Percentiles rank a stretch among this genome's conserved stretches.
phyloP scores from a whole-genome alignment of 371 early-diverging fungal species.

The Rhizopus arrhizus region DNA sequence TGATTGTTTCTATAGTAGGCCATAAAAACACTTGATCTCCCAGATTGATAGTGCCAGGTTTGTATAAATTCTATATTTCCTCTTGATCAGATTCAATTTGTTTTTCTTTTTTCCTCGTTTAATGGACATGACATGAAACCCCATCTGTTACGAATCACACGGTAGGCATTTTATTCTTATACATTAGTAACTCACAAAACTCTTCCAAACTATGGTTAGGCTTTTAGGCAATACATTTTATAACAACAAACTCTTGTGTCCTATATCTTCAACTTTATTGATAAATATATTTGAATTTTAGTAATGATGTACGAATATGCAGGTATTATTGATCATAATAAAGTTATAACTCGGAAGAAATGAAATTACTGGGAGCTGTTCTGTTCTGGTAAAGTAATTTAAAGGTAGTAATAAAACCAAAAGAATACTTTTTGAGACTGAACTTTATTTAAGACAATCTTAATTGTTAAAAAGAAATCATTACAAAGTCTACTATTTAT shows the following conservation, averaged over 20 bases:
- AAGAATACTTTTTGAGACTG: too few species aligned
- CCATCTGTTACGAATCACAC: conserved; percentile 5
- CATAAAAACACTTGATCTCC: conserved; percentile 10
- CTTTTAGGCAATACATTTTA: conserved; percentile 9
- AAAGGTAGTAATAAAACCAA: too few species aligned
- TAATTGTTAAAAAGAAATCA: too few species aligned
- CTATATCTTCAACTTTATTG: conserved; percentile 8
- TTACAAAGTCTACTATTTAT: too few species aligned
- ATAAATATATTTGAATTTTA: conserved; percentile 9
- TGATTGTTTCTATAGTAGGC: conserved; percentile 6
- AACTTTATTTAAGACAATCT: too few species aligned
- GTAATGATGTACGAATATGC: conserved; percentile 9
- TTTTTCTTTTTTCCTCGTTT: conserved; percentile 10
- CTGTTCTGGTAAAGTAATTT: too few species aligned
- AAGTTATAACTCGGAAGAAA: too few species aligned
- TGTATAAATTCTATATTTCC: conserved; percentile 7
- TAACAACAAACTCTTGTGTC: conserved; percentile 9
- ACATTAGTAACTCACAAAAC: conserved; percentile 8
- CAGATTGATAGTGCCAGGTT: conserved; percentile 8
- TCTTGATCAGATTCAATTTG: conserved; percentile 9
- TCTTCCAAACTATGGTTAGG: conserved; percentile 8
- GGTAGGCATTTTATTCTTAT: conserved; percentile 10
- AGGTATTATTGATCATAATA: conserved; percentile 8
- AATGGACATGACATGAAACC: conserved; percentile 7
- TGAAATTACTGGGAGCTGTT: too few species aligned